Evolutionary conservation across 2,329 filamentous ascomycete genomes (phyloP), one percentile per base, ranked within the genome.

Genomic region (Knufia fluminis): DNA sequence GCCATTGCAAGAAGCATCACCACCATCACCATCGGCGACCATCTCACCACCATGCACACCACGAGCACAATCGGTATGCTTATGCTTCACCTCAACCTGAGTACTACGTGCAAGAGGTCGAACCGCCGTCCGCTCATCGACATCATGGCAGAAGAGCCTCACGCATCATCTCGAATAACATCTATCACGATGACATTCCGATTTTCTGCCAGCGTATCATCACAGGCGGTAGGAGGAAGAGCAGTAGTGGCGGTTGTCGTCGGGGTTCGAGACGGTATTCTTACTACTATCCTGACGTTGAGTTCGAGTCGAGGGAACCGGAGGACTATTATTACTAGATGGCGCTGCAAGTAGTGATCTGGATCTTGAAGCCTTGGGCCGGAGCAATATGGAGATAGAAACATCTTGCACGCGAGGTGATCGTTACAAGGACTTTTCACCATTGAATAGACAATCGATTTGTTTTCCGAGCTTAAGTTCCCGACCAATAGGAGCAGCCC

Each of bases 201-300:
- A 8, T 48, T 10, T 31, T 48, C 2, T 41, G 20, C 38, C 36
- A 41, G 20, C 46, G 46, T 22, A 38, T 46, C 20, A 23, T 38
- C 31, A 16, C 32, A 16, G n/a, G 44, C 7, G 33, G 44, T 17
- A 16, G 44, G 44, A 46, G 44, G 33, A 23, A 38, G 16, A 36
- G 44, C 33, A 36, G 33, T 17, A 36, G 22, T 31, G 14, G 3
- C 28, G 23, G 24, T 3, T 44, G 41, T 31, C 22, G 22, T 26
- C 41, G 41, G 41, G 7, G 4, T 26, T 41, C 41, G 9, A 10
- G 22, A 19, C 41, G 17, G 8, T 31, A 31, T 16, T 36, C 33
- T 6, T 16, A 36, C 17, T 41, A 31, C 12, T 16, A 44, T 24
- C 31, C 31, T 10, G 14, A 24, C 8, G n/a, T 26, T 4, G 31